Base-by-base conservation (phyloP, 2,329 filamentous ascomycete genomes). In the Cryphonectria carpinicola region DNA sequence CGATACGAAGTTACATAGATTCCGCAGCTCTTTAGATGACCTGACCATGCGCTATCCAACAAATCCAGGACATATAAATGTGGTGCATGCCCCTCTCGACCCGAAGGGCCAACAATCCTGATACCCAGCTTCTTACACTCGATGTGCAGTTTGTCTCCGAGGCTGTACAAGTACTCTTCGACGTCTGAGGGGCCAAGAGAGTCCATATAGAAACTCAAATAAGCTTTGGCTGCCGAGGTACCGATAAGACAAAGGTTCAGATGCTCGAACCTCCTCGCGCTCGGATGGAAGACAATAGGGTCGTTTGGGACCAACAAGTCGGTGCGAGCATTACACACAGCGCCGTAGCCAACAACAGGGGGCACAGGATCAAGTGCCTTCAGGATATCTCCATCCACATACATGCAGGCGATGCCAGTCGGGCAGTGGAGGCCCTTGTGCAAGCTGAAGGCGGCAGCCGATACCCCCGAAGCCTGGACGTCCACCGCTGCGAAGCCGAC, bases 341-440 rank as follows among this genome's bases (percentile, higher is more conserved):
- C 75, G 4, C 76, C 74, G 43, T 74, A 75, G 2, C 76, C 76
- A 1, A 79, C 77, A 3, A 79, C 74, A 0, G 78, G 76, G 1
- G 78, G 79, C 2, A 66, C 70, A 14, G 76, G 75, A 7, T 68
- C 41, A 8, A 54, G n/a, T 10, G 71, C 67, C 1, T 54, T 19
- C n/a, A 79, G 68, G 28, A 77, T 69, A 0, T 63, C 66, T 0
- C 76, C 73, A 1, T 79, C 73, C 1, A 80, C 70, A 60, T 80
- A 80, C 19, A 80, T 68, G 0, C 70, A 76, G 1, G 76, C 78
- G 14, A 80, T 66, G 0, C 79, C 79, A 0, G 75, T 76, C 0
- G 79, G 79, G 41, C 75, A 78, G 67, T 75, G 76, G 22, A 81
- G 75, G 0, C 77, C 79, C 75, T 81, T 81, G 74, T 80, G 79